A percentile compares a stretch with the other conserved stretches of the same genome.
phyloP scores from a whole-genome alignment of 2,329 filamentous ascomycete genomes.

The Mycosphaerella sp. region DNA sequence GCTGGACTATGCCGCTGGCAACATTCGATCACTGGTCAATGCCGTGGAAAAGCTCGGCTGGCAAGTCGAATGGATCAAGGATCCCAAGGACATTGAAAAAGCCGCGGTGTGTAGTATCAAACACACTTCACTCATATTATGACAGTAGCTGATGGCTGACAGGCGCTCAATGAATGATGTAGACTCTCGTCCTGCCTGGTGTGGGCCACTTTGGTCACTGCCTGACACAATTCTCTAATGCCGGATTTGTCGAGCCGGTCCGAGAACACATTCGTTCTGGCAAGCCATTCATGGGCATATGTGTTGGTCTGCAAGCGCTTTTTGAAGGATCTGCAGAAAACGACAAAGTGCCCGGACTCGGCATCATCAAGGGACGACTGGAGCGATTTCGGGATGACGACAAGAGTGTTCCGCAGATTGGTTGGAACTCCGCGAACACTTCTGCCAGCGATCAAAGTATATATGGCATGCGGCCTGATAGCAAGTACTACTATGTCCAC shows the following conservation, averaged over 20 bases:
- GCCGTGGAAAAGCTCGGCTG: conserved; percentile 95
- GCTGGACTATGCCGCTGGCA: conserved; percentile 89
- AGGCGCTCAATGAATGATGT: conserved; percentile 17
- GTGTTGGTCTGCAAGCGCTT: conserved; percentile 85
- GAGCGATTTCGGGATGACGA: conserved; percentile 66
- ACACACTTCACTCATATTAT: neutral
- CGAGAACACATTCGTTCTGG: conserved; percentile 74
- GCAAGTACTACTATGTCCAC: conserved; percentile 99
- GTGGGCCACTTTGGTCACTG: conserved; percentile 98
- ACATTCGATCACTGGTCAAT: conserved; percentile 92
- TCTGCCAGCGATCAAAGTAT: conserved; percentile 50
- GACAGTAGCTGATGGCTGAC: conserved; percentile 31
- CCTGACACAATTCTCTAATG: conserved; percentile 71
- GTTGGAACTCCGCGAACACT: conserved; percentile 88
- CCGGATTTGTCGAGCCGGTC: conserved; percentile 79
- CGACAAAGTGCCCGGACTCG: conserved; percentile 63
- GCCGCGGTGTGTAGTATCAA: conserved; percentile 59
- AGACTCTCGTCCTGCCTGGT: conserved; percentile 92
- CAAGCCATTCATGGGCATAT: conserved; percentile 99
- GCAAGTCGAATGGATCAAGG: conserved; percentile 83
- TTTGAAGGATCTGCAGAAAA: conserved; percentile 83
- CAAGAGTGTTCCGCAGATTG: conserved; percentile 97
- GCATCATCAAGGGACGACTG: conserved; percentile 64
- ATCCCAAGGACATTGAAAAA: conserved; percentile 73
- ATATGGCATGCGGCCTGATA: conserved; percentile 70